These are phyloP conservation scores for Annulohypoxylon nitens DNA, from an alignment of 495 filamentous ascomycete genomes.

Conservation along the genomic window DNA sequence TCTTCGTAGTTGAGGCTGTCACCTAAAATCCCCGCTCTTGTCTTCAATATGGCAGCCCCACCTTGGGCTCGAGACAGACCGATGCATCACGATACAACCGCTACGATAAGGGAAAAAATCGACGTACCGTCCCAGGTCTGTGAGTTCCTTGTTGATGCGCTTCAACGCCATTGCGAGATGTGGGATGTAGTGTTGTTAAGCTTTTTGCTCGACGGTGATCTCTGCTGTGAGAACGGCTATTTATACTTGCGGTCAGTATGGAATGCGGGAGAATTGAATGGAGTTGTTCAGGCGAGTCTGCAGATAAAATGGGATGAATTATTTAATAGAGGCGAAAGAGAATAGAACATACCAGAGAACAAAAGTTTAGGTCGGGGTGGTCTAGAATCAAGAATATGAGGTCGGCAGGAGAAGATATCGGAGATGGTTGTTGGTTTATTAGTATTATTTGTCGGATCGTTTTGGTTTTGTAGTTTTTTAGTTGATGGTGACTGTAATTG, in stretches of 20 bases:
- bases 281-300: constrained; percentile 41
- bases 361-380: constrained; percentile 4
- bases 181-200: constrained; percentile 44
- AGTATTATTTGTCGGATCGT: constrained; percentile 20
- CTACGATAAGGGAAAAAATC: constrained; percentile 26
- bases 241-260: constrained; percentile 50
- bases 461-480: constrained; percentile 13
- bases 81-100: constrained; percentile 32
- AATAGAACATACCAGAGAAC: constrained; percentile 32
- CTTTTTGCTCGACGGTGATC: constrained; percentile 39
- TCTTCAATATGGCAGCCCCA: constrained; percentile 49
- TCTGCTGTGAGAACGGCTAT: constrained; percentile 49
- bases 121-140: constrained; percentile 96
- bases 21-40: constrained; percentile 49
- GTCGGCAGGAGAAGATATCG: neutral
- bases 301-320: constrained; percentile 28
- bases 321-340: constrained; percentile 20
- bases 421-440: constrained; percentile 26
- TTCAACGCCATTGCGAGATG: constrained; percentile 90
- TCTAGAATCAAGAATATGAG: constrained; percentile 24
- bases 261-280: constrained; percentile 47
- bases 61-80: constrained; percentile 47
- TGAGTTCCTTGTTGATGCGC: constrained; percentile 99
- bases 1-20: constrained; percentile 29
- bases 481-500: constrained; percentile 34